Evolutionary conservation across 108 stramenopile genomes (phyloP), one percentile per base, ranked within the genome.

Genomic region (Stephanodiscus triporus): DNA sequence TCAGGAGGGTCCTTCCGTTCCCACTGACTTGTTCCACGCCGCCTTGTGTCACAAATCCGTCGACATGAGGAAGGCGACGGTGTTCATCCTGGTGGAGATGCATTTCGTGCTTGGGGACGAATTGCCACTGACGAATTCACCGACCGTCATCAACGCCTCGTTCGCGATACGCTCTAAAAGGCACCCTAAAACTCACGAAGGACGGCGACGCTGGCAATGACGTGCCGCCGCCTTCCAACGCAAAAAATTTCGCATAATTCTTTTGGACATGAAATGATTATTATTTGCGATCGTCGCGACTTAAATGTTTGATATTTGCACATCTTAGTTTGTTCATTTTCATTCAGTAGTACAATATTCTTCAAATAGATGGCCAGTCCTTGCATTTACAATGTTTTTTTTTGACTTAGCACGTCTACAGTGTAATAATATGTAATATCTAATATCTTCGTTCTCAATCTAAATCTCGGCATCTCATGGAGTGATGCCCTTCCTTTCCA

Each of bases 1-100:
- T 84, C 10, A 72, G 47, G 38, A 57, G 47, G 5, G 64, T 58
- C 10, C 5, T 80, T 29, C 76, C 80, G 22, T 50, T 57, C 53
- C 76, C 77, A 13, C 49, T 80, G 9, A 32, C 56, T 49, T 73
- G 6, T 76, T 81, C 66, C 61, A 47, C n/a, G 47, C 32, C 17
- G 53, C 80, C 2, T 59, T 77, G 0, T 32, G 38, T n/a, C 67
- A 75, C 64, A 62, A 61, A 37, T 75, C 73, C 23, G 76, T 84
- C 10, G 84, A 84, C 54, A 62, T 73, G 80, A 63, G 84, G 47
- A 84, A 84, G 53, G 78, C 78, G 50, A 77, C 80, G 2, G 76
- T 84, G 16, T 81, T 84, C 22, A 40, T 67, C 47, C 29, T 84
- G 11, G 84, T 84, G 11, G 80, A 84, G 72, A 58, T 80, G 22